phyloP scores from a whole-genome alignment of 129 eudicot genomes.

The Sambucus nigra region DNA sequence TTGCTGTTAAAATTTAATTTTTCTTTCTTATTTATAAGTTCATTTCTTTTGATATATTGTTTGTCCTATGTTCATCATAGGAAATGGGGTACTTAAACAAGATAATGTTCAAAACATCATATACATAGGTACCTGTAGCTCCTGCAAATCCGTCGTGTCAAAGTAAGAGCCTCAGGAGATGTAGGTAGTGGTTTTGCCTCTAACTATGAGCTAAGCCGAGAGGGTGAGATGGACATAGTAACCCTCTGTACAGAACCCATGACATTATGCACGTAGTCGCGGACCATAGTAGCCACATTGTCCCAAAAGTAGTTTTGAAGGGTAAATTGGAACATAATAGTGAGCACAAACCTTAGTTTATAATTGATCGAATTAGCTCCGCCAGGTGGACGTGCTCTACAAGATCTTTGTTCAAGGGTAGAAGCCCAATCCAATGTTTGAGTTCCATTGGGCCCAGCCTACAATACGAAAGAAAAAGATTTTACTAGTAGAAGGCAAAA shows the following conservation, averaged over 20 bases:
- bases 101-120: no score
- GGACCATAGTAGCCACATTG: constrained; percentile 79
- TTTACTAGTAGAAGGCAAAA: no score
- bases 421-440: constrained; percentile 74
- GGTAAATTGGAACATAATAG: constrained; percentile 74
- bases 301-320: constrained; percentile 68
- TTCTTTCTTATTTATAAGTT: no score
- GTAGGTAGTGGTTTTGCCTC: constrained; percentile 60
- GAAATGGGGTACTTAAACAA: no score
- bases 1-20: no score
- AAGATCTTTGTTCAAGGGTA: constrained; percentile 49
- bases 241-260: constrained; percentile 78
- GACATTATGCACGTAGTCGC: constrained; percentile 62
- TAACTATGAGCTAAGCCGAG: constrained; percentile 45
- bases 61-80: no score
- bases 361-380: constrained; percentile 35
- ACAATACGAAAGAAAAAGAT: no score
- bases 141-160: constrained; percentile 68
- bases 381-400: constrained; percentile 39
- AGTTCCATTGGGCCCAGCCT: constrained; percentile 43
- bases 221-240: constrained; percentile 77
- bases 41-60: no score
- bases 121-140: constrained; percentile 87
- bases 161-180: constrained; percentile 77
- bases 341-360: constrained; percentile 57